phyloP scores from a whole-genome alignment of 371 early-diverging fungal genomes.

The Mucor mucedo region DNA sequence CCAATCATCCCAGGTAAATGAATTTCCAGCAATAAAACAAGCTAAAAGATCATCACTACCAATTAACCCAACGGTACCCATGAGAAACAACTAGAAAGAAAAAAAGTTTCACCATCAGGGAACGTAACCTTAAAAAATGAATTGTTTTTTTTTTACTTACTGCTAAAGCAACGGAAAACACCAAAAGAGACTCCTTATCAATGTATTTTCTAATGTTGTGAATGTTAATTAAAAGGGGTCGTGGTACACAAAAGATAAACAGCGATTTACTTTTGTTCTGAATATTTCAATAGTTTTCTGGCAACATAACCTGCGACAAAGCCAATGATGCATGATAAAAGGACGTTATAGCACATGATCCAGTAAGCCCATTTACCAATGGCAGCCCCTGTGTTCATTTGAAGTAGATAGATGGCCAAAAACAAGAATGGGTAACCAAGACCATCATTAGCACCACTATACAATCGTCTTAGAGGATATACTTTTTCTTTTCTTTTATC shows the following conservation, averaged over 20 bases:
- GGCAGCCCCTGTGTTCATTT: conserved; percentile 62
- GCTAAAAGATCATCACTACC: conserved; percentile 92
- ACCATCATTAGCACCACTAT: conserved; percentile 81
- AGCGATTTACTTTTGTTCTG: conserved; percentile 45
- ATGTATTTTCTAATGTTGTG: conserved; percentile 58
- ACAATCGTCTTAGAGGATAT: too few relatives aligned
- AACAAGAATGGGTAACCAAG: conserved; percentile 89
- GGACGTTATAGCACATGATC: conserved; percentile 77
- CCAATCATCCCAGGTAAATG: conserved; percentile 91
- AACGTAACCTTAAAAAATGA: not conserved
- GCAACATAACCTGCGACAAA: conserved; percentile 76
- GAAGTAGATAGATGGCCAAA: conserved; percentile 75
- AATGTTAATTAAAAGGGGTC: too few relatives aligned
- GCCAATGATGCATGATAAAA: conserved; percentile 80
- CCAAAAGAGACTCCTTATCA: conserved; percentile 92
- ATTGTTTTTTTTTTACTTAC: conserved; percentile 38
- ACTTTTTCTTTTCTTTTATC: too few relatives aligned
- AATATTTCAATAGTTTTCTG: conserved; percentile 70
- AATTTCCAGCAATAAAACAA: conserved; percentile 89
- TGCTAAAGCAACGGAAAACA: conserved; percentile 85
- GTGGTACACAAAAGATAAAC: conserved; percentile 2
- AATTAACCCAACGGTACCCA: conserved; percentile 78
- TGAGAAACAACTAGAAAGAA: conserved; percentile 61
- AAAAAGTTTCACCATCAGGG: not conserved
- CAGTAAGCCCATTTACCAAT: conserved; percentile 75